Base-by-base conservation (phyloP, 2,329 filamentous ascomycete species). In the Epichloe hybrida region DNA sequence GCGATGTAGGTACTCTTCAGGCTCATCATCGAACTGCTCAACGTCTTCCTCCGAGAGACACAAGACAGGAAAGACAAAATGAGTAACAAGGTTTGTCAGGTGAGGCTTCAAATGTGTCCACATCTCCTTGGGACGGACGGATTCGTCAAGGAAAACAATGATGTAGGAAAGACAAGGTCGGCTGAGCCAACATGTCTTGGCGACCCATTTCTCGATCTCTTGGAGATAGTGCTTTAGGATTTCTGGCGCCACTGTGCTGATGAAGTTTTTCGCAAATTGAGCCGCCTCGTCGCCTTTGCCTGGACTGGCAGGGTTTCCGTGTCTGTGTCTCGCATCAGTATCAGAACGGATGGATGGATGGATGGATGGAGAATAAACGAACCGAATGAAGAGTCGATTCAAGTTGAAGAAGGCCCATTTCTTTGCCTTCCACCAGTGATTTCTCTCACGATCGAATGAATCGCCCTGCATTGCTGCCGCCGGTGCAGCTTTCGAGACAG, bases 391-490 rank as follows among this genome's bases (percentile, higher is more conserved):
- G 17, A 98, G 79, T 55, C 93, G 81, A 72, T 98, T 98, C 59
- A 98, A 71, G 68, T 97, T 97, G 62, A 93, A 95, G 69, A 96
- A 98, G 13, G 91, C 86, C 93, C 93, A 97, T 70, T 98, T 98
- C 82, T 97, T 97, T 56, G 90, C 87, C 74, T 97, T 98, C 91
- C 91, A 98, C 91, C 93, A 98, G 67, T 96, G 89, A 65, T 95
- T 90, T 61, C 84, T 80, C 69, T 97, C 93, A 52, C 93, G 81
- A 63, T 97, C 91, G 52, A 88, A 82, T 49, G 84, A 71, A 53
- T 83, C 88, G 54, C 87, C 87, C 53, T 94, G 88, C 77, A 97
- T 83, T 37, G 90, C 84, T 58, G 76, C 81, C 51, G 85, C 77
- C 4, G 93, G 93, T 37, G 87, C 82, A 21, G 83, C 73, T 69